Evolutionary conservation across 306 rosid species (phyloP).

Genomic region (Sicyos baderoa): DNA sequence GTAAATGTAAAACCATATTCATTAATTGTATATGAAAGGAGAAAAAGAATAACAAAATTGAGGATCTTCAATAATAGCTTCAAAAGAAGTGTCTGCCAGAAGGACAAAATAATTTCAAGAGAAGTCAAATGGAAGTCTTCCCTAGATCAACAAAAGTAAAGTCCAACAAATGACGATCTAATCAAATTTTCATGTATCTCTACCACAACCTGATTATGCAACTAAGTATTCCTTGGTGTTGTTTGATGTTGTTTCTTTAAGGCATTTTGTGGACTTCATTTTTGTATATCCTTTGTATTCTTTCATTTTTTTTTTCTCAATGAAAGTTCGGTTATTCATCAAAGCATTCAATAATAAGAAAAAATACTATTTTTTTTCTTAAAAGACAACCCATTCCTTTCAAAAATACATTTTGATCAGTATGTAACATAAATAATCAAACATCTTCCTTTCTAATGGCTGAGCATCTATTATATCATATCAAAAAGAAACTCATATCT

Average conservation of each 20-base stretch:
- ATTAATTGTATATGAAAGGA: not conserved
- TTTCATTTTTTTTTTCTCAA: no score
- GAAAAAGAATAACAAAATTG: not conserved
- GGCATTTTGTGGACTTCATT: no score
- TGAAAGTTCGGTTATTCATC: no score
- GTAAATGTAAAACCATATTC: conserved; percentile 3
- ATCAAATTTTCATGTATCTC: not conserved
- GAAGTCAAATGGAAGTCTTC: conserved; percentile 1
- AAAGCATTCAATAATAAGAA: no score
- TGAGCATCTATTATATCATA: not conserved
- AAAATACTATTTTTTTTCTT: not conserved
- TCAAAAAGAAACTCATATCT: not conserved
- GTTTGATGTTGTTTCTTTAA: not conserved
- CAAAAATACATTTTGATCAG: not conserved
- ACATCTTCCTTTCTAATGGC: not conserved
- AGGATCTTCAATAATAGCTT: not conserved
- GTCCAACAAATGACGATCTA: not conserved
- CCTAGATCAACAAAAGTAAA: conserved; percentile 1
- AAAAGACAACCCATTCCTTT: not conserved
- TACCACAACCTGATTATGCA: not conserved
- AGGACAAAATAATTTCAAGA: conserved; percentile 9
- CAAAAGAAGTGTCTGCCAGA: not conserved
- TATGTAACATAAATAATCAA: not conserved
- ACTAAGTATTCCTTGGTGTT: not conserved
- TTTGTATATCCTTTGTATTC: no score